phyloP scores from a whole-genome alignment of 2,329 filamentous ascomycete species.

The Nectriaceae sp. region DNA sequence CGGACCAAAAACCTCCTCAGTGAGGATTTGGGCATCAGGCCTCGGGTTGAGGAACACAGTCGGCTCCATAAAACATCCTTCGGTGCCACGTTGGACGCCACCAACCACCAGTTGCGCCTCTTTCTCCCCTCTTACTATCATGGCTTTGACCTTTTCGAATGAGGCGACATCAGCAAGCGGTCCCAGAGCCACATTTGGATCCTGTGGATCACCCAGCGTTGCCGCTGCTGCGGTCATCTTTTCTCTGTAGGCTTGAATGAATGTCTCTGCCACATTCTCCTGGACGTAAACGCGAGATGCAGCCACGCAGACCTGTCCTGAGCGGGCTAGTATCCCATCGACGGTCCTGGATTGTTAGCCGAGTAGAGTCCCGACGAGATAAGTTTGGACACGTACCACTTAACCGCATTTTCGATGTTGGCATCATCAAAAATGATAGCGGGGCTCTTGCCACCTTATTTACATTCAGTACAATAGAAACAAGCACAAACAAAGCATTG shows the following conservation, averaged over 20 bases:
- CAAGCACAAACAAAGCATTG: too few species aligned
- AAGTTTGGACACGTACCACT: not conserved
- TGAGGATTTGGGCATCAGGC: not conserved
- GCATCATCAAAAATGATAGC: constrained; percentile 1
- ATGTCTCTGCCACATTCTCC: not conserved
- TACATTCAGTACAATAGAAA: too few species aligned
- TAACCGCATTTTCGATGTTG: not conserved
- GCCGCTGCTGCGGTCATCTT: not conserved
- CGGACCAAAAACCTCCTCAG: constrained; percentile 1
- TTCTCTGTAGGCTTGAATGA: not conserved
- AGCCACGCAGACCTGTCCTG: constrained; percentile 1
- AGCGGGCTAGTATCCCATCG: not conserved
- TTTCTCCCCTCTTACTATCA: not conserved
- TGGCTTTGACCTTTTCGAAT: not conserved
- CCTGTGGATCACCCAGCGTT: not conserved
- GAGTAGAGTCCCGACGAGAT: not conserved
- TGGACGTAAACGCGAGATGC: constrained; percentile 1
- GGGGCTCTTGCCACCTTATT: not conserved
- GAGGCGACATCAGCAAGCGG: not conserved
- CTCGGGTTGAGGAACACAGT: not conserved
- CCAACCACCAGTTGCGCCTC: not conserved
- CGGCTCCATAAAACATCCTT: not conserved
- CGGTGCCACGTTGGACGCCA: not conserved
- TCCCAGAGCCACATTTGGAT: not conserved
- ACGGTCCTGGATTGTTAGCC: not conserved